phyloP scores from a whole-genome alignment of 371 early-diverging fungal genomes.

The Blastocladiella emersonii region DNA sequence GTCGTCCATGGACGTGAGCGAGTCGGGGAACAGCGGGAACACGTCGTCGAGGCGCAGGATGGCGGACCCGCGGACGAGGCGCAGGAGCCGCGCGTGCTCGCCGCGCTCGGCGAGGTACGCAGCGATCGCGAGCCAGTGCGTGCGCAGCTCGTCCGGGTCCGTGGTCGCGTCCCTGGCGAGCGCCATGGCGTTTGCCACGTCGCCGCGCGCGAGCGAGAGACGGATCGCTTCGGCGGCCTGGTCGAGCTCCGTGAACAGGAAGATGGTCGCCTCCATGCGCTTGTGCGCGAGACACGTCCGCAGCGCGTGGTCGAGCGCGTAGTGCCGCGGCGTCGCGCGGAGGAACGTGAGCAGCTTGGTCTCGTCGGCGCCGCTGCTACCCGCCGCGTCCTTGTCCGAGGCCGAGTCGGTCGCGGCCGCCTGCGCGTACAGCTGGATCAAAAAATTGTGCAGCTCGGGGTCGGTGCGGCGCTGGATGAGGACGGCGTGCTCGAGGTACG shows the following conservation, averaged over 20 bases:
- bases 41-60: slow-evolving; percentile 86
- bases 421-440: slow-evolving; percentile 68
- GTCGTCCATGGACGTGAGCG: slow-evolving; percentile 82
- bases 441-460: slow-evolving; percentile 76
- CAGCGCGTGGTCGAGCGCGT: slow-evolving; percentile 74
- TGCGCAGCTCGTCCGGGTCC: slow-evolving; percentile 58
- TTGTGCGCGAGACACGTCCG: slow-evolving; percentile 60
- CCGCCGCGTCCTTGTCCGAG: slow-evolving; percentile 41
- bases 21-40: slow-evolving; percentile 88
- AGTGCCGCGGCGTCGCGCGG: slow-evolving; percentile 27
- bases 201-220: slow-evolving; percentile 61
- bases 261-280: slow-evolving; percentile 62
- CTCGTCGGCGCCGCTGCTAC: background rate
- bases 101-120: slow-evolving; percentile 67
- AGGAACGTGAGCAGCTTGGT: background rate
- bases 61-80: slow-evolving; percentile 58
- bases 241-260: slow-evolving; percentile 67
- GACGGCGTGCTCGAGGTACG: slow-evolving; percentile 73
- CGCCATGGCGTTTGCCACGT: slow-evolving; percentile 72
- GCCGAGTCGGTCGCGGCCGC: slow-evolving; percentile 43
- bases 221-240: slow-evolving; percentile 78
- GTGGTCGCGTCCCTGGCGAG: slow-evolving; percentile 74
- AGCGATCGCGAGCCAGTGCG: slow-evolving; percentile 84
- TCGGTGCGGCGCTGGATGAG: slow-evolving; percentile 59
- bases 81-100: slow-evolving; percentile 65